A percentile compares a stretch with the other conserved stretches of the same genome.
phyloP scores from a whole-genome alignment of 768 basidiomycete genomes.

The Phallus indusiatus region DNA sequence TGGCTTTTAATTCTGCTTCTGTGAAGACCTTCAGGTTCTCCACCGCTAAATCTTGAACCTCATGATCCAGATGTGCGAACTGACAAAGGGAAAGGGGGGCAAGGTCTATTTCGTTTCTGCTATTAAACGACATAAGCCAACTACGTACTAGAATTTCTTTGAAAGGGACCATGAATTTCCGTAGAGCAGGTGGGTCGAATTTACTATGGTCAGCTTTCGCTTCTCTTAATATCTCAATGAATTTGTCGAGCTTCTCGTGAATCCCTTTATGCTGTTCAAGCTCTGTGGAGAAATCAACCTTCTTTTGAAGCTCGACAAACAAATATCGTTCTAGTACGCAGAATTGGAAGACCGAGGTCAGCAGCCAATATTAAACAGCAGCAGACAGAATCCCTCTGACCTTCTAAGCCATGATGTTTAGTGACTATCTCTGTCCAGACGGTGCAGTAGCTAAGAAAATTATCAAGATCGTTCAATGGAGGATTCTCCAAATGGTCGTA shows the following conservation, averaged over 20 bases:
- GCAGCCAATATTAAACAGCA: neutral
- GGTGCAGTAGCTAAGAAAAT: conserved; percentile 32
- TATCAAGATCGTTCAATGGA: conserved; percentile 26
- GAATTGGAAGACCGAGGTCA: neutral
- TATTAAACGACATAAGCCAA: neutral
- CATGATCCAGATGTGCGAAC: conserved; percentile 30
- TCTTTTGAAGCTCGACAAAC: conserved; percentile 27
- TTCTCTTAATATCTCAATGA: conserved; percentile 19
- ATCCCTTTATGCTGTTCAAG: conserved; percentile 27
- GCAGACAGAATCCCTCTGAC: neutral
- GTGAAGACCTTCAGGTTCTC: conserved; percentile 24
- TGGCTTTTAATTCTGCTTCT: conserved; percentile 19
- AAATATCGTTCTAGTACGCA: conserved; percentile 19
- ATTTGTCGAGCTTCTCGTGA: conserved; percentile 20
- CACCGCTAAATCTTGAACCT: conserved; percentile 25
- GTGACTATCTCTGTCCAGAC: conserved; percentile 28
- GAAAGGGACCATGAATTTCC: conserved; percentile 20
- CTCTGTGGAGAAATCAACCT: conserved; percentile 30
- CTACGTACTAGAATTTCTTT: conserved; percentile 24
- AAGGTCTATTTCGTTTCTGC: neutral
- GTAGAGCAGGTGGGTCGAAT: conserved; percentile 24
- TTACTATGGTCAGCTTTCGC: conserved; percentile 19
- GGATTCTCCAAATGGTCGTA: conserved; percentile 25
- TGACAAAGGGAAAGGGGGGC: conserved; percentile 6
- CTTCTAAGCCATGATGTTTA: conserved; percentile 29